phyloP scores from a whole-genome alignment of 345 rosid species.

The Arabidopsis suecica region DNA sequence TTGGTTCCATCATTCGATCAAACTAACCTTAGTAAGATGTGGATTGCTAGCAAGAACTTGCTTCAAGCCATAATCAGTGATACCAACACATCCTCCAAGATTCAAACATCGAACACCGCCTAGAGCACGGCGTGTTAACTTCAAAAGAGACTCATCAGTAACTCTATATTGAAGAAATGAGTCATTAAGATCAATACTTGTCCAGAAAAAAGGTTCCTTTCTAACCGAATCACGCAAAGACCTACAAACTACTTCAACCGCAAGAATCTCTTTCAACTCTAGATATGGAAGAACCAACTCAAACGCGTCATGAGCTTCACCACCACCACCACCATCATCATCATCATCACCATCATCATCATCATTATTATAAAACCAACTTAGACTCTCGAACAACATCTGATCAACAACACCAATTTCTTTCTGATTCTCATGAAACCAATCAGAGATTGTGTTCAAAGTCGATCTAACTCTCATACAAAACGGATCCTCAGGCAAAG shows the following conservation, averaged over 20 bases:
- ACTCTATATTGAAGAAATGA: slow-evolving; percentile 1
- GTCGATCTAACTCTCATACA: slow-evolving; percentile 40
- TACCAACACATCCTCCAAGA: slow-evolving; percentile 32
- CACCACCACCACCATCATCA: slow-evolving; percentile 12
- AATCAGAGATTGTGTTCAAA: slow-evolving; percentile 31
- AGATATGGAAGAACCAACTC: slow-evolving; percentile 36
- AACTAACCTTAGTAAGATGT: slow-evolving; percentile 38
- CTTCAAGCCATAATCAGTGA: slow-evolving; percentile 44
- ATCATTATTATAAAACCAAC: neutral
- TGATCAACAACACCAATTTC: neutral
- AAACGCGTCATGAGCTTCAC: slow-evolving; percentile 43
- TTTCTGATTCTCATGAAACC: slow-evolving; percentile 35
- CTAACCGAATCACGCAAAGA: slow-evolving; percentile 44
- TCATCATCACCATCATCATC: neutral
- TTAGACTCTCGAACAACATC: neutral
- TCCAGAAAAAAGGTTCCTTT: slow-evolving; percentile 43
- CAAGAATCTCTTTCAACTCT: slow-evolving; percentile 30
- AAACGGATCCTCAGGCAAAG: slow-evolving; percentile 6
- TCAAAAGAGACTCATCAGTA: slow-evolving; percentile 38
- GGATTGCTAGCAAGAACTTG: slow-evolving; percentile 45
- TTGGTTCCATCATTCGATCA: neutral
- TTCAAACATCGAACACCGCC: slow-evolving; percentile 38
- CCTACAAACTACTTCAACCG: slow-evolving; percentile 44
- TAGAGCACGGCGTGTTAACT: slow-evolving; percentile 38
- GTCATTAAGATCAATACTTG: slow-evolving; percentile 22